Evolutionary conservation across 805 yeast genomes (phyloP).

Genomic region (Wickerhamiella dianesei): DNA sequence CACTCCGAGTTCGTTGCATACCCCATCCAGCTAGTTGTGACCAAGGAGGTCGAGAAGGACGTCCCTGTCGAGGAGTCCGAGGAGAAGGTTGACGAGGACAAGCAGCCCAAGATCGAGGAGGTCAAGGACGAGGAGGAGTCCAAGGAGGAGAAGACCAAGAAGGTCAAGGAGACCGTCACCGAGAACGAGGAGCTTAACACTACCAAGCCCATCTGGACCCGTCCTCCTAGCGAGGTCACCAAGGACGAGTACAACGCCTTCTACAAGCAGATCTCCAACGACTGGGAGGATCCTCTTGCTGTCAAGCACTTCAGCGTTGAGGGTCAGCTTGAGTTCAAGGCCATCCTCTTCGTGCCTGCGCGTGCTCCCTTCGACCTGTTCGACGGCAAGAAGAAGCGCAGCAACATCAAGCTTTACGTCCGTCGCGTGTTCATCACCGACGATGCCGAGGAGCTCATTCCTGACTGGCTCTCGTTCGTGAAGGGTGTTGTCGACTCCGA

Average conservation of each 20-base stretch:
- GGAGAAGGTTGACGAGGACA: constrained; percentile 44
- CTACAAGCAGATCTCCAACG: constrained; percentile 98
- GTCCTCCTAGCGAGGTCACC: constrained; percentile 94
- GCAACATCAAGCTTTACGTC: constrained; percentile 95
- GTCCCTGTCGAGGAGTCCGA: constrained; percentile 64
- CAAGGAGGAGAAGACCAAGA: constrained; percentile 70
- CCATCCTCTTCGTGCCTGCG: constrained; percentile 93
- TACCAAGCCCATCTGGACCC: constrained; percentile 98
- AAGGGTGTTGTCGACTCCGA: constrained; percentile 99
- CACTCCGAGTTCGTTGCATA: constrained; percentile 98
- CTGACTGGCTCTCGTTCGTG: constrained; percentile 96
- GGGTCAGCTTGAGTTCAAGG: constrained; percentile 99
- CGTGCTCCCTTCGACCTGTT: constrained; percentile 98
- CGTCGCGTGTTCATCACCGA: constrained; percentile 99
- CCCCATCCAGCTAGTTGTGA: constrained; percentile 96
- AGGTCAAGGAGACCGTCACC: constrained; percentile 79
- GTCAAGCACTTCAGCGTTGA: constrained; percentile 99
- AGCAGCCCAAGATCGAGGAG: constrained; percentile 64
- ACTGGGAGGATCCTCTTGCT: constrained; percentile 99
- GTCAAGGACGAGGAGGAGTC: constrained; percentile 60
- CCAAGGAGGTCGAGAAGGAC: constrained; percentile 98
- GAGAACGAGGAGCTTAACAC: constrained; percentile 98
- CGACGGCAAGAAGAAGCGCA: constrained; percentile 98
- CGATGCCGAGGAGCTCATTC: constrained; percentile 97
- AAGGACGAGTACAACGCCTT: constrained; percentile 98